phyloP scores from a whole-genome alignment of 2,329 filamentous ascomycete species.

The Fusarium oligoseptatum region DNA sequence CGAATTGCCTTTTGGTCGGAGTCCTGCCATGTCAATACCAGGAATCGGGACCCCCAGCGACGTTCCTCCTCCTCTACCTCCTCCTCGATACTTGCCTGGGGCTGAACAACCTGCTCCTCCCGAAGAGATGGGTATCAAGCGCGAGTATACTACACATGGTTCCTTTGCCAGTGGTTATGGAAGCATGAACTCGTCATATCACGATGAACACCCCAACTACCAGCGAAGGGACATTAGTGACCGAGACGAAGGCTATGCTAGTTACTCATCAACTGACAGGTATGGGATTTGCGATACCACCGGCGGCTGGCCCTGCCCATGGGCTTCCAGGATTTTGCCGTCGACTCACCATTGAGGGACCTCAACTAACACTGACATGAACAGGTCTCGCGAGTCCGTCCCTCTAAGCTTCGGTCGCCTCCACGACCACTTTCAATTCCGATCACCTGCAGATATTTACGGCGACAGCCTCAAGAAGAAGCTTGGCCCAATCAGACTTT shows the following conservation, averaged over 20 bases:
- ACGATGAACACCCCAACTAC: conserved; percentile 52
- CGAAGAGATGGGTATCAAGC: conserved; percentile 49
- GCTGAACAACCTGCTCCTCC: conserved; percentile 49
- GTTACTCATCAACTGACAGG: conserved; percentile 57
- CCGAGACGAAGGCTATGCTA: conserved; percentile 60
- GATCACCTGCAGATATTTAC: conserved; percentile 61
- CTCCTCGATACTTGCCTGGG: conserved; percentile 56
- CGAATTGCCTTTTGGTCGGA: conserved; percentile 52
- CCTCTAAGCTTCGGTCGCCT: conserved; percentile 61
- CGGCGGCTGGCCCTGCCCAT: conserved; percentile 1
- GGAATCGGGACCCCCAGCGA: conserved; percentile 50
- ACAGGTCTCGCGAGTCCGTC: conserved; percentile 58
- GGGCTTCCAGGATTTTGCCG: conserved; percentile 1
- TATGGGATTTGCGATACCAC: conserved; percentile 35
- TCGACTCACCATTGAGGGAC: background rate
- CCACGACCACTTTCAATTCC: conserved; percentile 64
- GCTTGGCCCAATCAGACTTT: conserved; percentile 61
- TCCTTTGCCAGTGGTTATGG: conserved; percentile 56
- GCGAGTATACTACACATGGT: conserved; percentile 45
- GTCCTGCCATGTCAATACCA: conserved; percentile 59
- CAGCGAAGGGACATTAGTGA: conserved; percentile 51
- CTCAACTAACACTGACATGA: conserved; percentile 32
- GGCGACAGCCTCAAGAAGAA: conserved; percentile 67
- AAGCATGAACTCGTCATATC: conserved; percentile 54
- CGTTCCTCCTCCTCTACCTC: conserved; percentile 61